phyloP scores from a whole-genome alignment of 2,329 filamentous ascomycete genomes.

The Pezicula neosporulosa region DNA sequence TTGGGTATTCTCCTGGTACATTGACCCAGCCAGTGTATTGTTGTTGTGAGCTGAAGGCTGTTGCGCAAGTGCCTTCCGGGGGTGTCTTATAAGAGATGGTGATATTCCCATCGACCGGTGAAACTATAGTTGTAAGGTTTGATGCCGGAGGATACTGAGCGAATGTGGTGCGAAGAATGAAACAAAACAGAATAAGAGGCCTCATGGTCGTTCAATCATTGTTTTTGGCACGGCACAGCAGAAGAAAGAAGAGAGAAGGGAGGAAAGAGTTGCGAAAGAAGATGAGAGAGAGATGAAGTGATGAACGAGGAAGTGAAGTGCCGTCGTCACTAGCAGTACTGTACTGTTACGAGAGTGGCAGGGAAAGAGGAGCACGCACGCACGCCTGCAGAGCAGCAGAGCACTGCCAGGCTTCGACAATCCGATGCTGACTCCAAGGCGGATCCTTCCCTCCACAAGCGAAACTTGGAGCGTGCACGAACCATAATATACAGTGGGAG shows the following conservation, averaged over 20 bases:
- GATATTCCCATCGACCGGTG: slow-evolving; percentile 60
- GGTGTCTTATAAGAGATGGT: slow-evolving; percentile 66
- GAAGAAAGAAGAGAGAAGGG: not conserved
- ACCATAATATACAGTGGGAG: not conserved
- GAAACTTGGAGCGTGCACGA: not conserved
- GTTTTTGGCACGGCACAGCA: slow-evolving; percentile 9
- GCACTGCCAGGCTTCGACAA: not conserved
- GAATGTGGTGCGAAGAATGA: slow-evolving; percentile 12
- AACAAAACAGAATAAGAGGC: slow-evolving; percentile 16
- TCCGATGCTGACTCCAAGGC: slow-evolving; percentile 1
- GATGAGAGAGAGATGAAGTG: not conserved
- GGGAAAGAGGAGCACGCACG: slow-evolving; percentile 8
- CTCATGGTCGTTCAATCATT: slow-evolving; percentile 26
- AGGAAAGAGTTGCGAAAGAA: no score
- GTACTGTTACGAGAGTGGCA: no score
- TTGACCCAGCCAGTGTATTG: slow-evolving; percentile 70
- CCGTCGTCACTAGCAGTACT: not conserved
- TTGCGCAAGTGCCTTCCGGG: slow-evolving; percentile 58
- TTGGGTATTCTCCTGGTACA: slow-evolving; percentile 51
- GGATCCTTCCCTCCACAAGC: not conserved
- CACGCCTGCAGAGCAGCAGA: slow-evolving; percentile 1
- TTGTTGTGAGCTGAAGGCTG: slow-evolving; percentile 60
- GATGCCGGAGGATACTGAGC: slow-evolving; percentile 33
- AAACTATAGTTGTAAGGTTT: slow-evolving; percentile 54
- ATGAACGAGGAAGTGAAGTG: not conserved